These are phyloP conservation scores for Amoebophrya sp. DNA, from an alignment of 169 alveolate species.

Conservation along the genomic window DNA sequence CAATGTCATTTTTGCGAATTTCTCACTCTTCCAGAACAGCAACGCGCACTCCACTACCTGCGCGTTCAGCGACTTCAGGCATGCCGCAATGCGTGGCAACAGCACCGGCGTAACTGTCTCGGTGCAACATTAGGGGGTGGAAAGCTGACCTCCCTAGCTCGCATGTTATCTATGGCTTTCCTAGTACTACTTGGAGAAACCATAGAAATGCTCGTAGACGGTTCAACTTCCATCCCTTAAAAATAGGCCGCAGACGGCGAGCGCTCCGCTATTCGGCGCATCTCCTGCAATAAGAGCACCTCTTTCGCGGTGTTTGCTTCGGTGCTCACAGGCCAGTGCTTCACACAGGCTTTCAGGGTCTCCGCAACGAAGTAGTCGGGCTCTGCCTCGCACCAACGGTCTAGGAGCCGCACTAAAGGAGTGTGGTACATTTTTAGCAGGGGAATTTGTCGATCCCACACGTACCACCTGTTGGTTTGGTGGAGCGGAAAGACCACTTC, in stretches of 20 bases:
- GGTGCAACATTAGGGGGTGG: no score
- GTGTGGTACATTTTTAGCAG: not conserved
- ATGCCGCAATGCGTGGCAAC: not conserved
- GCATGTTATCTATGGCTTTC: no score
- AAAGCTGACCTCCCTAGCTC: no score
- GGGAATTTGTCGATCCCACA: not conserved
- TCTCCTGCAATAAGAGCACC: not conserved
- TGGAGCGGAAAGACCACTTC: conserved; percentile 2
- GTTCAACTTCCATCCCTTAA: no score
- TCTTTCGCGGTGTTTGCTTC: conserved; percentile 17
- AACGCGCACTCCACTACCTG: conserved; percentile 15
- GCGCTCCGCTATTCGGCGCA: no score
- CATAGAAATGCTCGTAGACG: no score
- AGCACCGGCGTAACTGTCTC: not conserved
- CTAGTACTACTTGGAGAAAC: no score
- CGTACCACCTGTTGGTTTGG: not conserved
- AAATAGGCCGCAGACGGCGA: no score
- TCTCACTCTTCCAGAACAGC: conserved; percentile 7
- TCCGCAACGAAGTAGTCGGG: not conserved
- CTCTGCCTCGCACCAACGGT: not conserved
- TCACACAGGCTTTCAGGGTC: not conserved
- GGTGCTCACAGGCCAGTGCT: not conserved
- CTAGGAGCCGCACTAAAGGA: not conserved
- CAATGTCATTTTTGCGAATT: not conserved
- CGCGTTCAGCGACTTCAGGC: not conserved